These are phyloP conservation scores for Plenodomus lindquistii DNA, from an alignment of 2,329 filamentous ascomycete species.

Conservation along the genomic window DNA sequence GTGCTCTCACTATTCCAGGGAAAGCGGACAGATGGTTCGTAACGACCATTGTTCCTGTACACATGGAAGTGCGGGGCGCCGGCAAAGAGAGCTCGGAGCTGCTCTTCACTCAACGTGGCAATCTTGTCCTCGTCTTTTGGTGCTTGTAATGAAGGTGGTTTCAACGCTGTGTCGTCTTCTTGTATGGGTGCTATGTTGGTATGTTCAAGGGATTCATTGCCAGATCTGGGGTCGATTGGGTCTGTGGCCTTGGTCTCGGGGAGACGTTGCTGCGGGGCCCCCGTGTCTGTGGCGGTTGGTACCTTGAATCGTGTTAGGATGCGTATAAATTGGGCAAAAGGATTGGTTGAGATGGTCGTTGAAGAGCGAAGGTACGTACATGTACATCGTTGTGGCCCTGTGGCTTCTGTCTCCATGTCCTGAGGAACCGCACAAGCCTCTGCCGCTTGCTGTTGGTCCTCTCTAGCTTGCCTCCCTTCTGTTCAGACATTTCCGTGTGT, in stretches of 20 bases:
- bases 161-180: conserved; percentile 11
- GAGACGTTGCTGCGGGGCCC: background rate
- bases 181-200: conserved; percentile 8
- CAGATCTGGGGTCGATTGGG: background rate
- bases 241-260: background rate
- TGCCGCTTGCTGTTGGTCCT: conserved; percentile 37
- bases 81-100: conserved; percentile 72
- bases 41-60: conserved; percentile 62
- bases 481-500: conserved; percentile 24
- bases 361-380: conserved; percentile 19
- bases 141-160: conserved; percentile 17
- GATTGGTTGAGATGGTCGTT: conserved; percentile 1
- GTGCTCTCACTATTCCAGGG: conserved; percentile 65
- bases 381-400: conserved; percentile 17
- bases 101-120: conserved; percentile 49
- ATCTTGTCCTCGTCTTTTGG: conserved; percentile 15
- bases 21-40: conserved; percentile 67
- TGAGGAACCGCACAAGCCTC: conserved; percentile 37
- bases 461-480: conserved; percentile 22
- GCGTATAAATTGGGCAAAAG: conserved; percentile 4
- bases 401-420: conserved; percentile 28
- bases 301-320: conserved; percentile 20
- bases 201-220: conserved; percentile 9
- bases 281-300: background rate
- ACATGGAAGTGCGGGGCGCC: conserved; percentile 75